Base-by-base conservation (phyloP, 1,139 yeast genomes). In the Magnusiomyces tetraspermus region DNA sequence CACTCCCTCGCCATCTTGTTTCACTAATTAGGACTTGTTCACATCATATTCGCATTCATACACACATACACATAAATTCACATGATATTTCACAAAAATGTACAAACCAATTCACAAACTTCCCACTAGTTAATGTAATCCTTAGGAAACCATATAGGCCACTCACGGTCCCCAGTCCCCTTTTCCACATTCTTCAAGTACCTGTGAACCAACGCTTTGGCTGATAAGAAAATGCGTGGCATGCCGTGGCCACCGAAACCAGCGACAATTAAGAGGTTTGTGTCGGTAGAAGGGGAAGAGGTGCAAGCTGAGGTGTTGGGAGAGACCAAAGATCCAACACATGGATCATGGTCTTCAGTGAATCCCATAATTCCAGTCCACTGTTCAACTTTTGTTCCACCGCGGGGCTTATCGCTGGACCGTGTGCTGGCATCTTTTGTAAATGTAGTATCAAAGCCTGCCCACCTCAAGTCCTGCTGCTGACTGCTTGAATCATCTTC, bases 221-320 rank as follows among this genome's bases (percentile, higher is more conserved):
- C 67, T 4, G 60, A 48, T 40, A 61, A 40, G 49, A 63, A 72
- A 38, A 74, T 71, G 51, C 78, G 62, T 30, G 77, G 76, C 76
- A 75, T 74, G 22, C 78, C 78, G 58, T 75, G 78, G 5, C 78
- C 78, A 26, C 70, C 68, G 61, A 71, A 75, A 0, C 78, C 78
- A 4, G 75, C 76, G 51, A 67, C 61, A 6, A 73, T 66, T 53
- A 60, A 70, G 13, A 65, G 58, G 49, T 63, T 62, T 37, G 59
- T 56, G 48, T 64, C 61, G 49, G 45, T n/a, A 53, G 24, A n/a
- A 17, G 30, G 42, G n/a, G 22, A 1, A n/a, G 36, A 23, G 33
- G 33, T 13, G n/a, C n/a, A n/a, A n/a, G n/a, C n/a, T n/a, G n/a
- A n/a, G 11, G 33, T 28, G 33, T 28, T 28, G 3, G n/a, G 1